Evolutionary conservation across 148 eudicot genomes (phyloP).

Genomic region (Agrostemma githago): DNA sequence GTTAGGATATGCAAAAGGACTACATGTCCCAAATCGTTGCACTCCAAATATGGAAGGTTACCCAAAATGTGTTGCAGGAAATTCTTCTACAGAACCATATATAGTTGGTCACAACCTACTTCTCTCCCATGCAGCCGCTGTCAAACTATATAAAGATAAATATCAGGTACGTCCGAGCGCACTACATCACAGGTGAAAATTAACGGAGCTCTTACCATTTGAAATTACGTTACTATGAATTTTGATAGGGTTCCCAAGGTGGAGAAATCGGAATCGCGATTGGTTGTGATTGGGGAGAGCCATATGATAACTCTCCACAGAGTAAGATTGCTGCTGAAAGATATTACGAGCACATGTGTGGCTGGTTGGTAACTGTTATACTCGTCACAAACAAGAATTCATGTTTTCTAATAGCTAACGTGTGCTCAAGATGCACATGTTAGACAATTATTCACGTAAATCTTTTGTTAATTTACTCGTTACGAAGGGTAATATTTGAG

Average conservation of each 20-base stretch:
- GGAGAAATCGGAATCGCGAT: slow-evolving; percentile 14
- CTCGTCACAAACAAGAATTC: no score
- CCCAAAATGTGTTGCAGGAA: not conserved
- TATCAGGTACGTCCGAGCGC: not conserved
- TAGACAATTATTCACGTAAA: no score
- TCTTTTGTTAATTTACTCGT: no score
- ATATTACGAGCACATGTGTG: slow-evolving; percentile 12
- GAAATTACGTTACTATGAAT: no score
- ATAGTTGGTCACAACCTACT: slow-evolving; percentile 8
- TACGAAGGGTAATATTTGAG: no score
- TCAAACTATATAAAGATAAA: slow-evolving; percentile 7
- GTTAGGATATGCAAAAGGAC: slow-evolving; percentile 9
- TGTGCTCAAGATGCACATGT: no score
- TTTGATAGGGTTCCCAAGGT: not conserved
- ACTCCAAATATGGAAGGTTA: not conserved
- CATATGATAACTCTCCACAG: slow-evolving; percentile 3
- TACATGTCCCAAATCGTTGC: not conserved
- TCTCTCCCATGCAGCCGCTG: slow-evolving; percentile 9
- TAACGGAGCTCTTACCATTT: no score
- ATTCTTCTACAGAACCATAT: slow-evolving; percentile 3
- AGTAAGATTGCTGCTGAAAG: not conserved
- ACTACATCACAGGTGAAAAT: no score
- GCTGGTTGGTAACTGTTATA: not conserved
- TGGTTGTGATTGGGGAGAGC: slow-evolving; percentile 12
- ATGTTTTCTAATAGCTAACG: no score